Evolutionary conservation across 352 stramenopile genomes (phyloP), one percentile per base, ranked within the genome.

Genomic region (Phytophthora pistaciae): DNA sequence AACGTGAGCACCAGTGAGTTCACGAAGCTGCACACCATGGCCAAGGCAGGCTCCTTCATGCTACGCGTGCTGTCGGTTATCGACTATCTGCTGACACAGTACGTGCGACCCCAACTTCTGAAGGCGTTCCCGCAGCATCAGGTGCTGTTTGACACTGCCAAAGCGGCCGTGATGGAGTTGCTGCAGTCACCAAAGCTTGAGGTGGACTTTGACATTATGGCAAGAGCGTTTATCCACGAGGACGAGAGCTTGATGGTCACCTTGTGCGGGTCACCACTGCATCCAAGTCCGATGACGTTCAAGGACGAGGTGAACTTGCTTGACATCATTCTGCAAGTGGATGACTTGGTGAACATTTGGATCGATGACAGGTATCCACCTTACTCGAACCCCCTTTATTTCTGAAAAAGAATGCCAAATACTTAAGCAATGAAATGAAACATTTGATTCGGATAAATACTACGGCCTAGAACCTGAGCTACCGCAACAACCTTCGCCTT

Each of bases 291-390:
- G 0, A 68, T 92, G 23, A 57, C 72, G 29, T 91, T 87, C 58
- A 80, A 81, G 29, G 84, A 94, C 50, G 80, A 92, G 40, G 60
- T 91, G 25, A 69, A 85, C 1, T 56, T 93, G 33, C 62, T 92
- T 6, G 75, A 85, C 27, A 72, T 91, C 48, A 84, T 94, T 27
- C 59, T 92, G 40, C 80, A 93, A 21, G 69, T 84, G 27, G 86
- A 95, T 62, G 85, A 92, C 56, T 62, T 94, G 31, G 66, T 89
- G 31, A 93, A 91, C 46, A 84, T 90, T 61, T 92, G 85, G 83
- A 90, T 94, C 60, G 85, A 94, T 58, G 80, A 89, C 33, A 73
- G 78, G 16, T 91, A 91, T 62, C 87, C 82, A 10, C 85, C 80
- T 3, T 94, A 92, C 58, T 79, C 83, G 29, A 93, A 91, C 36